Conservation (phyloP, 345 rosid genomes). For the Geranium brycei region DNA sequence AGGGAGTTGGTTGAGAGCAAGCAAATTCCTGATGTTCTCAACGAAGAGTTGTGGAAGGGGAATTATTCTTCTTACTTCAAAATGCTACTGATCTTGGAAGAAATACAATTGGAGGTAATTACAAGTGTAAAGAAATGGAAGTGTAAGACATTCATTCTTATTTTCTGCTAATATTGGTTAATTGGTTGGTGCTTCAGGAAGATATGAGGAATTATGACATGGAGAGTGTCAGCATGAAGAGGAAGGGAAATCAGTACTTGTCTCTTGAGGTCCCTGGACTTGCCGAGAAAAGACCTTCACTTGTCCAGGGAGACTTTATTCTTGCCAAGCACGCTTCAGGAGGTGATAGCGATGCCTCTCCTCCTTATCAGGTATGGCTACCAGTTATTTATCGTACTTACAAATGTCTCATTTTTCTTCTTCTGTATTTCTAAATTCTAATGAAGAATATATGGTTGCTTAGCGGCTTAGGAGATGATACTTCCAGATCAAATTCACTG, state of each 20-base stretch:
- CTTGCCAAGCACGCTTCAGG: conserved; percentile 20
- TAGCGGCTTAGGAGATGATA: too few species aligned
- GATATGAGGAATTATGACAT: conserved; percentile 37
- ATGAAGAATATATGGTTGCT: too few species aligned
- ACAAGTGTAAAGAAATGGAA: neutral
- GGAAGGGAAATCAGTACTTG: conserved; percentile 24
- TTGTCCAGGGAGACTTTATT: conserved; percentile 39
- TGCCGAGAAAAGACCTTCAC: conserved; percentile 56
- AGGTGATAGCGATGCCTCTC: conserved; percentile 1
- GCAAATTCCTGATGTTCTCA: conserved; percentile 22
- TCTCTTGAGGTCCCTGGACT: conserved; percentile 45
- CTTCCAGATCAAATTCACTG: too few species aligned
- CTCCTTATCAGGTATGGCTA: too few species aligned
- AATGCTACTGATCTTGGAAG: conserved; percentile 38
- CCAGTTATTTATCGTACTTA: too few species aligned
- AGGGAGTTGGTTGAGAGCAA: conserved; percentile 31
- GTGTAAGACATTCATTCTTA: neutral
- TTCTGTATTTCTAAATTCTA: too few species aligned
- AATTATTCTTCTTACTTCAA: conserved; percentile 38
- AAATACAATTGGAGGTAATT: conserved; percentile 43
- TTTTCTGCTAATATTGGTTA: neutral
- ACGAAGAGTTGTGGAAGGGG: conserved; percentile 15
- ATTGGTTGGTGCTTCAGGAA: conserved; percentile 22
- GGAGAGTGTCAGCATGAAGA: conserved; percentile 32
- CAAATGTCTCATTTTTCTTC: too few species aligned